A percentile compares a stretch with the other conserved stretches of the same genome.
Conservation (phyloP, 306 rosid species). For the Acacia crassicarpa region DNA sequence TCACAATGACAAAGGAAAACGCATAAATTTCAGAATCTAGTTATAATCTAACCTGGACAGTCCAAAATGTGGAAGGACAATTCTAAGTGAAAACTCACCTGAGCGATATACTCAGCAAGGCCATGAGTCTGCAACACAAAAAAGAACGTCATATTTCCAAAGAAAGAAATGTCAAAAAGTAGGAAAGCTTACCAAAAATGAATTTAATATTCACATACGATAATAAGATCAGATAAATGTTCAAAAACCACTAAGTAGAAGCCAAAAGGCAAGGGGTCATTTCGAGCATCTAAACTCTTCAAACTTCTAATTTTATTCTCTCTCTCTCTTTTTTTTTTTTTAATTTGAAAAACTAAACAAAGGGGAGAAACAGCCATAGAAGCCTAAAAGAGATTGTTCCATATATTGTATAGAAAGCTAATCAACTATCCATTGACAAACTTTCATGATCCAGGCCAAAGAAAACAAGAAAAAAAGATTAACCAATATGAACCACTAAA, state of each 20-base stretch:
- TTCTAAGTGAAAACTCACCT: constrained; percentile 62
- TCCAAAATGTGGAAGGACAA: constrained; percentile 18
- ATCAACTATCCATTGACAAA: constrained; percentile 24
- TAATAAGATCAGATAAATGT: background rate
- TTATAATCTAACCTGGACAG: background rate
- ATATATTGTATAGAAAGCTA: constrained; percentile 9
- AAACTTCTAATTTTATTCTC: background rate
- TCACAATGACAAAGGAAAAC: constrained; percentile 8
- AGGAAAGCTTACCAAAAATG: background rate
- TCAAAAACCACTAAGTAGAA: background rate
- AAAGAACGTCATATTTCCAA: constrained; percentile 35
- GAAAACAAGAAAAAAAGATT: constrained; percentile 21
- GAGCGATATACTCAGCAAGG: constrained; percentile 95
- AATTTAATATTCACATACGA: constrained; percentile 12
- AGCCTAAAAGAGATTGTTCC: constrained; percentile 6
- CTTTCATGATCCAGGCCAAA: background rate
- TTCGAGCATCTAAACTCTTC: constrained; percentile 17
- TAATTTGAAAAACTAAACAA: background rate
- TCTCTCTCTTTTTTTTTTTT: background rate
- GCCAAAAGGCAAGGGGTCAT: constrained; percentile 15
- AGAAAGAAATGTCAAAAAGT: background rate
- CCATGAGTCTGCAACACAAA: constrained; percentile 79
- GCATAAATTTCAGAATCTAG: constrained; percentile 14
- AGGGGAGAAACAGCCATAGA: background rate
- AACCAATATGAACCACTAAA: constrained; percentile 11